A percentile compares a stretch with the other conserved stretches of the same genome.
phyloP scores from a whole-genome alignment of 2,329 filamentous ascomycete genomes.

The Neonectria magnoliae region DNA sequence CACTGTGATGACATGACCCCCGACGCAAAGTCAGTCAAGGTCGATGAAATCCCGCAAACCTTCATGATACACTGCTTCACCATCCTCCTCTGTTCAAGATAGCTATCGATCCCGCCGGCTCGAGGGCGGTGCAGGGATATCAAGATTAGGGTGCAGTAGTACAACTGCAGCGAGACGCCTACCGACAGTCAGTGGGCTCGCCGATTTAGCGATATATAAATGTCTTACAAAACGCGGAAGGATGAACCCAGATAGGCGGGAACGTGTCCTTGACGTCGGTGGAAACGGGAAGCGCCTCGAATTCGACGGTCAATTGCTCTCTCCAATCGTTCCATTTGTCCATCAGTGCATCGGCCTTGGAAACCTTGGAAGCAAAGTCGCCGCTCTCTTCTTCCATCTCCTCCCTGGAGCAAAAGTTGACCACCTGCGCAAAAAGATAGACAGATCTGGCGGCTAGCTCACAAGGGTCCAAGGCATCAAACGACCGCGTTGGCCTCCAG shows the following conservation, averaged over 20 bases:
- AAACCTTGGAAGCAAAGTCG: neutral
- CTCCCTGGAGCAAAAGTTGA: slow-evolving; percentile 59
- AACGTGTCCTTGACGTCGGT: slow-evolving; percentile 43
- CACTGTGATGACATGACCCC: slow-evolving; percentile 55
- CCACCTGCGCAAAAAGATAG: slow-evolving; percentile 64
- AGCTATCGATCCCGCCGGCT: slow-evolving; percentile 52
- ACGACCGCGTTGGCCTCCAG: slow-evolving; percentile 61
- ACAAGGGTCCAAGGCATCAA: slow-evolving; percentile 57
- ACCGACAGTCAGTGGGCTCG: slow-evolving; percentile 4
- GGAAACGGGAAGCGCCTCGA: slow-evolving; percentile 51
- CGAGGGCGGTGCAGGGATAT: slow-evolving; percentile 45
- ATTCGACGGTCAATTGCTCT: slow-evolving; percentile 49
- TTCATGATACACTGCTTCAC: slow-evolving; percentile 34
- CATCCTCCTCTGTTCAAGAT: slow-evolving; percentile 42
- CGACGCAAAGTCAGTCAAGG: slow-evolving; percentile 51
- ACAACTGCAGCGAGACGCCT: slow-evolving; percentile 61
- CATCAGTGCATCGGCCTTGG: slow-evolving; percentile 22
- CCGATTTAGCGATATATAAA: slow-evolving; percentile 34
- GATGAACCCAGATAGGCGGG: slow-evolving; percentile 60
- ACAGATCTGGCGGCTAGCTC: slow-evolving; percentile 63
- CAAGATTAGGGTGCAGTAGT: slow-evolving; percentile 62
- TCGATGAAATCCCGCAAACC: slow-evolving; percentile 61
- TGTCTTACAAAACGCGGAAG: slow-evolving; percentile 48
- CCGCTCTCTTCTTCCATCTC: neutral
- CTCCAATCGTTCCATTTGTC: slow-evolving; percentile 43